Evolutionary conservation across 1,284 basidiomycete species (phyloP).

Genomic region (Ceratobasidium papillatum): DNA sequence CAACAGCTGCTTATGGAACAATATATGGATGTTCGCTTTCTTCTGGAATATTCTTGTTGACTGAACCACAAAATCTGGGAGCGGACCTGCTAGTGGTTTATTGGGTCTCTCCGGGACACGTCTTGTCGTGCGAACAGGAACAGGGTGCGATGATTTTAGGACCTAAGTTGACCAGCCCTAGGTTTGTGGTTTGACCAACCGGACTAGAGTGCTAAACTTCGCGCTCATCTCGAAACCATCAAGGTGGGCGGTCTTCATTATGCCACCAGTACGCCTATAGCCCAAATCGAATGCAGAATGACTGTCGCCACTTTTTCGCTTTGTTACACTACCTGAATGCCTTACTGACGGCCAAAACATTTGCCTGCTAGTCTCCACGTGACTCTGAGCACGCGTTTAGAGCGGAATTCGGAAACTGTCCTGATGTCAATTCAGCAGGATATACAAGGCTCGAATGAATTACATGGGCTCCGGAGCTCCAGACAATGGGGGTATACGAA

Average conservation of each 20-base stretch:
- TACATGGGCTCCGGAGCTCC: constrained; percentile 41
- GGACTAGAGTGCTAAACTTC: too few relatives aligned
- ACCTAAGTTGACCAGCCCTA: too few relatives aligned
- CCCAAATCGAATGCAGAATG: too few relatives aligned
- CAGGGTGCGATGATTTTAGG: too few relatives aligned
- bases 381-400: not conserved
- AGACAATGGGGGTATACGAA: constrained; percentile 21
- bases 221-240: not conserved
- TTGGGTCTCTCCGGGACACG: not conserved
- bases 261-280: too few relatives aligned
- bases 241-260: too few relatives aligned
- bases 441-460: constrained; percentile 16
- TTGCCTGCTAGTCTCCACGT: not conserved
- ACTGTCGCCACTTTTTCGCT: not conserved
- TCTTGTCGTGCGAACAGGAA: not conserved
- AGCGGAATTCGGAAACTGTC: not conserved
- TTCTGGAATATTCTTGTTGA: not conserved
- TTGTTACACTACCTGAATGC: not conserved
- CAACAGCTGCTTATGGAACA: not conserved
- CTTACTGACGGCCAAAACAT: not conserved
- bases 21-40: not conserved
- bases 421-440: constrained; percentile 23
- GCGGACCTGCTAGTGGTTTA: not conserved
- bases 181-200: too few relatives aligned
- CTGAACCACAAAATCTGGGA: not conserved